Evolutionary conservation across 2,329 filamentous ascomycete genomes (phyloP).

Genomic region (Orbilia javanica): DNA sequence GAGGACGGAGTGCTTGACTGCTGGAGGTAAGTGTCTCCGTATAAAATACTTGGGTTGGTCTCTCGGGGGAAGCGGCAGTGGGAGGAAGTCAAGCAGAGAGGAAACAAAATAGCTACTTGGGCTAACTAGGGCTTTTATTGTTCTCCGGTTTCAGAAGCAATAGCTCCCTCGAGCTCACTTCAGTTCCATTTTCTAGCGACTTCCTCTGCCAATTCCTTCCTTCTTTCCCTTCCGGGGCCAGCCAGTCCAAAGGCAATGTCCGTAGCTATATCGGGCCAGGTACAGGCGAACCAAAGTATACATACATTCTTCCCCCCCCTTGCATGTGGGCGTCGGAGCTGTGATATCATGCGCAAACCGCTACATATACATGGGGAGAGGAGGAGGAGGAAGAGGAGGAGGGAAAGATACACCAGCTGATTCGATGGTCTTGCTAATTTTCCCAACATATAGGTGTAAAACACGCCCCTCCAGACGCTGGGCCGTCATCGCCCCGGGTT

Average conservation of each 20-base stretch:
- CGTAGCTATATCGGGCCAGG: constrained; percentile 25
- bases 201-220: constrained; percentile 18
- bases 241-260: neutral
- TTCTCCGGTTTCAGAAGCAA: constrained; percentile 41
- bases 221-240: neutral
- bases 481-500: neutral
- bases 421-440: constrained; percentile 5
- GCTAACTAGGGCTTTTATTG: constrained; percentile 13
- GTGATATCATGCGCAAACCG: constrained; percentile 18
- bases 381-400: neutral
- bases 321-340: constrained; percentile 19
- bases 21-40: neutral
- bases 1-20: neutral
- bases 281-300: constrained; percentile 15
- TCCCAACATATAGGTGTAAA: neutral
- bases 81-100: neutral
- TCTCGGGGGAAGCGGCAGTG: neutral
- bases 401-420: constrained; percentile 8
- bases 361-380: neutral
- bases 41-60: neutral
- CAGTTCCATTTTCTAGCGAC: constrained; percentile 35
- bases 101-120: neutral
- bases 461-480: neutral
- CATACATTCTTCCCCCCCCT: neutral
- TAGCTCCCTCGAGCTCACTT: constrained; percentile 22